phyloP scores from a whole-genome alignment of 257 asterid genomes.

The Solanum tarapatanum region DNA sequence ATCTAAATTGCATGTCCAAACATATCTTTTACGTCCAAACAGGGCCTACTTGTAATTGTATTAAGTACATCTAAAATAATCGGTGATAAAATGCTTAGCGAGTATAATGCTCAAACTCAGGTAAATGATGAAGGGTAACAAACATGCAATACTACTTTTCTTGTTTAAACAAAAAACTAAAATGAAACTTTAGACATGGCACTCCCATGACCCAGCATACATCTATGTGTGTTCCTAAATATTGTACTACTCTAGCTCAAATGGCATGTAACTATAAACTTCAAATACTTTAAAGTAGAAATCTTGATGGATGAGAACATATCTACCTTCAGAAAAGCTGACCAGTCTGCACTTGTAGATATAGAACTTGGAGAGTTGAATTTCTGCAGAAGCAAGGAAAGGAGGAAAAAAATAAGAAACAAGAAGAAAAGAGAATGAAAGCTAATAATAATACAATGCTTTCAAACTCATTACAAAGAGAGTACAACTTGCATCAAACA shows the following conservation, averaged over 20 bases:
- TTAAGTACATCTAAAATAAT: not conserved
- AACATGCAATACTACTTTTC: not conserved
- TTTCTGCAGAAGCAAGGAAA: constrained; percentile 35
- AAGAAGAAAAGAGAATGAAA: not conserved
- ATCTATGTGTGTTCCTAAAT: not conserved
- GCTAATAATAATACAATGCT: not conserved
- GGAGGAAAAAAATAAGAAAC: not conserved
- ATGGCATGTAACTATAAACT: not conserved
- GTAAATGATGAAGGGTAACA: not conserved
- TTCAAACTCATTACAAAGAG: not conserved
- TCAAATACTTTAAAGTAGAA: not conserved
- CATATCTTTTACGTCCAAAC: not conserved
- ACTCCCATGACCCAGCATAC: not conserved
- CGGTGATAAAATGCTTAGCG: not conserved
- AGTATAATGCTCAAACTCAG: not conserved
- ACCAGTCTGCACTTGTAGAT: constrained; percentile 78
- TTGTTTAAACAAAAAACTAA: not conserved
- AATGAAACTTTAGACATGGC: not conserved
- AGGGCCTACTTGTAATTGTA: not conserved
- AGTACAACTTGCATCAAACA: not conserved
- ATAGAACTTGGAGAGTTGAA: constrained; percentile 86
- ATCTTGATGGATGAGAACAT: not conserved
- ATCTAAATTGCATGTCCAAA: not conserved
- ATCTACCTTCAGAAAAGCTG: constrained; percentile 81
- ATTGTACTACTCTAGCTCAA: not conserved